Percentiles rank a stretch among this genome's conserved stretches.
These are phyloP conservation scores for Kurtzmaniella cleridarum DNA, from an alignment of 805 yeast genomes.

Conservation along the genomic window DNA sequence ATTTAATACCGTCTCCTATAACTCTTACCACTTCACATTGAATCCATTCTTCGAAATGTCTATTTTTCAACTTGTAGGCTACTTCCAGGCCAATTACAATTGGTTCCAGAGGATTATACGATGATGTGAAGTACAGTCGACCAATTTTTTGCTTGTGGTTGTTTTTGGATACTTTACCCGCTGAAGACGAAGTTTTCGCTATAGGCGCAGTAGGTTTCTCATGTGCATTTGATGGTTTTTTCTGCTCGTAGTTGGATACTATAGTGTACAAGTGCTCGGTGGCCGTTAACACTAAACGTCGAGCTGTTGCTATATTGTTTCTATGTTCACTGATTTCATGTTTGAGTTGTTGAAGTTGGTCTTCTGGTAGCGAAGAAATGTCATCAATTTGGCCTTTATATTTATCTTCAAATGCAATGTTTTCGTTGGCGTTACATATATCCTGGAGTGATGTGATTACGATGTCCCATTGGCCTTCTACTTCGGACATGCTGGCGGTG, in stretches of 20 bases:
- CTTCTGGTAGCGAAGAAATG: slow-evolving; percentile 25
- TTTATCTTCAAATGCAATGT: slow-evolving; percentile 43
- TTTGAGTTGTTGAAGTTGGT: slow-evolving; percentile 35
- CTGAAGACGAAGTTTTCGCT: slow-evolving; percentile 3
- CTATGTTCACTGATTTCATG: slow-evolving; percentile 46
- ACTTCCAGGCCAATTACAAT: slow-evolving; percentile 71
- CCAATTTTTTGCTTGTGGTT: slow-evolving; percentile 28
- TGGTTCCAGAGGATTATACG: slow-evolving; percentile 55
- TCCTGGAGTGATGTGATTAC: slow-evolving; percentile 65
- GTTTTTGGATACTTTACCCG: slow-evolving; percentile 7
- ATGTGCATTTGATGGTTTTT: background rate
- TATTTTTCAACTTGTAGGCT: slow-evolving; percentile 71
- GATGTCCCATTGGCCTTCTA: slow-evolving; percentile 66
- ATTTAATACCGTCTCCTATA: slow-evolving; percentile 64
- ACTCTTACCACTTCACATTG: slow-evolving; percentile 85
- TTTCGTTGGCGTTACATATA: slow-evolving; percentile 57
- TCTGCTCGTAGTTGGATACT: slow-evolving; percentile 16
- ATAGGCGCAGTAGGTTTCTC: background rate
- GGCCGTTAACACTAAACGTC: slow-evolving; percentile 32
- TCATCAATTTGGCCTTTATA: slow-evolving; percentile 16
- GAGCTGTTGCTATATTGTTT: slow-evolving; percentile 51
- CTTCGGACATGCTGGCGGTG: slow-evolving; percentile 12
- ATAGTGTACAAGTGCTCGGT: slow-evolving; percentile 44
- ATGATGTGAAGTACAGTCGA: slow-evolving; percentile 45
- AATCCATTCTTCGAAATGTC: slow-evolving; percentile 89